phyloP scores from a whole-genome alignment of 139 green algal genomes.

The Chlorella sp. region DNA sequence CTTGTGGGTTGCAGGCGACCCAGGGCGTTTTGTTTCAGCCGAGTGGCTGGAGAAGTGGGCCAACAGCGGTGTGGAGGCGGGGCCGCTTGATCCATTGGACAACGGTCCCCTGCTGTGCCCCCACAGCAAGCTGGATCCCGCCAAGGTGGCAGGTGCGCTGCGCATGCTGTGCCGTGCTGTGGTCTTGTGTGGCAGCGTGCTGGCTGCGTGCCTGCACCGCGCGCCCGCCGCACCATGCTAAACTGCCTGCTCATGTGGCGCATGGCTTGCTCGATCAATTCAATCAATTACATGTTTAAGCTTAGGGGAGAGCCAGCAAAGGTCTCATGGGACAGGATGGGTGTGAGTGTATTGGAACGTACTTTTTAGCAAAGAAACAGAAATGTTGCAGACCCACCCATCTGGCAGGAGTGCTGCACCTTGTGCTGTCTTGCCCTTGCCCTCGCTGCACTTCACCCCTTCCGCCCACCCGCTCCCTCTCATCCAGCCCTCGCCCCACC shows the following conservation, averaged over 20 bases:
- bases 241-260: no score
- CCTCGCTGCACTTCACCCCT: neutral
- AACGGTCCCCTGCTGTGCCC: conserved; percentile 64
- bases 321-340: no score
- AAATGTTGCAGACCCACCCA: neutral
- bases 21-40: conserved; percentile 45
- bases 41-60: conserved; percentile 60
- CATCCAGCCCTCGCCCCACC: no score
- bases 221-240: no score
- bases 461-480: neutral
- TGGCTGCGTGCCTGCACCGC: no score
- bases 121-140: conserved; percentile 62
- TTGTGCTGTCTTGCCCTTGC: neutral
- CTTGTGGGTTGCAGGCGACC: neutral
- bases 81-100: conserved; percentile 47
- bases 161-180: neutral
- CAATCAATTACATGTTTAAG: no score
- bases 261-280: no score
- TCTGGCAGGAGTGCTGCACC: neutral
- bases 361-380: no score
- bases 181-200: no score
- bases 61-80: conserved; percentile 35
- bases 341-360: no score
- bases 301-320: no score
- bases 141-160: conserved; percentile 32